These are phyloP conservation scores for Eutypa lata DNA, from an alignment of 2,329 filamentous ascomycete genomes.

Conservation along the genomic window DNA sequence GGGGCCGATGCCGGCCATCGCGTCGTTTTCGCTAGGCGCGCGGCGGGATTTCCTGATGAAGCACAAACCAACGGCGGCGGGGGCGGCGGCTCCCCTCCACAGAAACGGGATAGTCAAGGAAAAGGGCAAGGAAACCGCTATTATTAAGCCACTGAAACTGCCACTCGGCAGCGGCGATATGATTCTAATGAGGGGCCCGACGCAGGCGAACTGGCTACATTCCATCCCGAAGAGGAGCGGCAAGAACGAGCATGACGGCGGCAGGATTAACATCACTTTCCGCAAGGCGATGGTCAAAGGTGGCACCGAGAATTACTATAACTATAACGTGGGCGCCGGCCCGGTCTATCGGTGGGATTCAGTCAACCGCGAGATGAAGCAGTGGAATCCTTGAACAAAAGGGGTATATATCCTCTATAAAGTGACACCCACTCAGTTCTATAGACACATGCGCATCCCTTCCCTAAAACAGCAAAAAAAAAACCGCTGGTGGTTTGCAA, in stretches of 20 bases:
- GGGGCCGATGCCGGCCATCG: conserved; percentile 66
- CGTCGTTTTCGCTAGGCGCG: conserved; percentile 71
- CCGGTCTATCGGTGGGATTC: conserved; percentile 67
- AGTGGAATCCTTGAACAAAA: conserved; percentile 26
- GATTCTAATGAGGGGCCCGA: conserved; percentile 72
- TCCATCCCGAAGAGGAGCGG: conserved; percentile 73
- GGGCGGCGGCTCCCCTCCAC: conserved; percentile 19
- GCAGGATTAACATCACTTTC: conserved; percentile 76
- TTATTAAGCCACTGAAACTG: conserved; percentile 43
- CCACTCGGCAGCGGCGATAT: conserved; percentile 68
- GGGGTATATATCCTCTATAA: conserved; percentile 14
- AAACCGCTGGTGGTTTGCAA: neutral
- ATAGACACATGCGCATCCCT: neutral
- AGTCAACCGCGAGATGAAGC: conserved; percentile 45
- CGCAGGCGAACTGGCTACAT: conserved; percentile 76
- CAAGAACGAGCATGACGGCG: conserved; percentile 58
- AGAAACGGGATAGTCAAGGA: conserved; percentile 1
- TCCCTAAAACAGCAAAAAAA: neutral
- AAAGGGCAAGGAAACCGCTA: conserved; percentile 4
- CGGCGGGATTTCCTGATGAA: conserved; percentile 75
- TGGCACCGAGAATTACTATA: conserved; percentile 80
- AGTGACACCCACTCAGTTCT: neutral
- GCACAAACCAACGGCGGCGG: conserved; percentile 59
- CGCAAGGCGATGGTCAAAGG: conserved; percentile 66
- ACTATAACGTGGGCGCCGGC: conserved; percentile 75